A percentile compares a stretch with the other conserved stretches of the same genome.
These are phyloP conservation scores for Prinsepia uniflora DNA, from an alignment of 306 rosid species.

Conservation along the genomic window DNA sequence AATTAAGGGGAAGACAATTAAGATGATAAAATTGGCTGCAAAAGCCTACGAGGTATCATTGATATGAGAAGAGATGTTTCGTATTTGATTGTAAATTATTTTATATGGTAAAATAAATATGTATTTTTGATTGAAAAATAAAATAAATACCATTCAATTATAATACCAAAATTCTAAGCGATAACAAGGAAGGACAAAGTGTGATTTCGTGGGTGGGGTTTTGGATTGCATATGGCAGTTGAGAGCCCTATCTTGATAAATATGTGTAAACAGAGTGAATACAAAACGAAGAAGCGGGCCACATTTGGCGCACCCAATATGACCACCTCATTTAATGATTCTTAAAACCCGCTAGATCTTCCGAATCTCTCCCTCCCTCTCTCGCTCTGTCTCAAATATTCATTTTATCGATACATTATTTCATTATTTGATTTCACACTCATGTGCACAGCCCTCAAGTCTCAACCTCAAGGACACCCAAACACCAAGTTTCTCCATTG, in stretches of 20 bases:
- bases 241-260: no score
- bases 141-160: no score
- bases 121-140: no score
- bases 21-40: neutral
- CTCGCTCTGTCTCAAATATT: conserved; percentile 21
- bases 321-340: conserved; percentile 55
- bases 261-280: conserved; percentile 9
- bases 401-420: neutral
- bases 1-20: no score
- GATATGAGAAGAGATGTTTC: no score
- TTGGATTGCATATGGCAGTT: no score
- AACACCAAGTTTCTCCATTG: conserved; percentile 27
- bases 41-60: neutral
- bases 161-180: no score
- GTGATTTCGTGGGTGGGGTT: no score
- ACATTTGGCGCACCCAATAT: conserved; percentile 49
- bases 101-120: no score
- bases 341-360: conserved; percentile 49
- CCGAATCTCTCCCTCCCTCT: conserved; percentile 37
- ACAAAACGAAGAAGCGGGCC: conserved; percentile 38
- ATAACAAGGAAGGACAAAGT: no score
- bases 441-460: no score
- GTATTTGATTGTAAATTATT: no score
- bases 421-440: neutral
- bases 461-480: neutral